These are phyloP conservation scores for Pseudogymnoascus verrucosus DNA, from an alignment of 2,329 filamentous ascomycete species.

Conservation along the genomic window DNA sequence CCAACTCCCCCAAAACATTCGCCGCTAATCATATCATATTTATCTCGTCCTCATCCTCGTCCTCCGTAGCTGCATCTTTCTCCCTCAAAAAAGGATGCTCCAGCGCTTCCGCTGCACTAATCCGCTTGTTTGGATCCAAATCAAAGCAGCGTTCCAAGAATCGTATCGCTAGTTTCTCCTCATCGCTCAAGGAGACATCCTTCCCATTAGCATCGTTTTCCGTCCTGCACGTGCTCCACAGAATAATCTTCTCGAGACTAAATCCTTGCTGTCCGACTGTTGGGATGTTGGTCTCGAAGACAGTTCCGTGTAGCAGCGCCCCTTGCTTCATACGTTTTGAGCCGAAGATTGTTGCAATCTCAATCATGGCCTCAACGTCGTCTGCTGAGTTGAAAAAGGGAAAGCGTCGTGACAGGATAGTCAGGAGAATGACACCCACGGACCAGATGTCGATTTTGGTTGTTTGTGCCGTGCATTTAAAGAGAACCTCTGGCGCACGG, in stretches of 20 bases:
- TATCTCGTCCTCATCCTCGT: slow-evolving; percentile 41
- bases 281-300: slow-evolving; percentile 88
- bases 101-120: slow-evolving; percentile 68
- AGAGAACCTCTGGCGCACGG: slow-evolving; percentile 88
- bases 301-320: slow-evolving; percentile 77
- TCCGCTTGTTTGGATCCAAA: slow-evolving; percentile 63
- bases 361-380: slow-evolving; percentile 94
- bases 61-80: slow-evolving; percentile 21
- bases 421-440: slow-evolving; percentile 93
- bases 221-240: slow-evolving; percentile 79
- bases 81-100: slow-evolving; percentile 59
- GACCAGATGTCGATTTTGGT: slow-evolving; percentile 97
- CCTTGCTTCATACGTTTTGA: slow-evolving; percentile 73
- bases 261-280: slow-evolving; percentile 83
- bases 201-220: slow-evolving; percentile 45
- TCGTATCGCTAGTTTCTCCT: slow-evolving; percentile 64
- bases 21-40: slow-evolving; percentile 40
- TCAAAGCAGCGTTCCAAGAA: slow-evolving; percentile 70
- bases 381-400: slow-evolving; percentile 99
- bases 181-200: slow-evolving; percentile 46
- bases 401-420: slow-evolving; percentile 82
- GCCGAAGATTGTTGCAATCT: slow-evolving; percentile 94
- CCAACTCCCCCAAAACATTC: slow-evolving; percentile 21
- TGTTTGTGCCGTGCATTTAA: slow-evolving; percentile 94
- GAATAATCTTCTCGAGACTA: slow-evolving; percentile 82